Evolutionary conservation across 495 filamentous ascomycete genomes (phyloP).

Genomic region (Hypoxylon lienhwacheense): DNA sequence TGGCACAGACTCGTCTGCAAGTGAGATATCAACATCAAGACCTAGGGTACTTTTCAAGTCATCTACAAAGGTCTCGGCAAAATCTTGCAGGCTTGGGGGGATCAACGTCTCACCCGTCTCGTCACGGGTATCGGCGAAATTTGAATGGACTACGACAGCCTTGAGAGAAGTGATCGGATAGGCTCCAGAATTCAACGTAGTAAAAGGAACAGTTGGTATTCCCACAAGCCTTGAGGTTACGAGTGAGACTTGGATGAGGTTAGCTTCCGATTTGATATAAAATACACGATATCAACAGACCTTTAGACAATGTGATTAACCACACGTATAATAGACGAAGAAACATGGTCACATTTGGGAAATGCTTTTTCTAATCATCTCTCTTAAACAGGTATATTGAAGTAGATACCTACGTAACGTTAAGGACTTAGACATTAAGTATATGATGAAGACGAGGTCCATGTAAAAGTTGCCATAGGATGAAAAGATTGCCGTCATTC

Average conservation of each 20-base stretch:
- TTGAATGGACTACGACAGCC: slow-evolving; percentile 47
- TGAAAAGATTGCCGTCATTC: slow-evolving; percentile 11
- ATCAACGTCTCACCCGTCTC: slow-evolving; percentile 51
- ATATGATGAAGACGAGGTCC: neutral
- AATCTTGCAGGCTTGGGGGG: slow-evolving; percentile 48
- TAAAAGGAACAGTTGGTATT: slow-evolving; percentile 47
- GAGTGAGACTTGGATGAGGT: slow-evolving; percentile 6
- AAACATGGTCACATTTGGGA: slow-evolving; percentile 5
- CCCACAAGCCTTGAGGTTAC: slow-evolving; percentile 31
- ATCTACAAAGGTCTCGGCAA: slow-evolving; percentile 47
- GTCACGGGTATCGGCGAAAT: slow-evolving; percentile 43
- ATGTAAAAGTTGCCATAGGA: neutral
- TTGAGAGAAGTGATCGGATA: slow-evolving; percentile 41
- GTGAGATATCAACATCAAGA: slow-evolving; percentile 33
- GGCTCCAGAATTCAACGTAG: slow-evolving; percentile 26
- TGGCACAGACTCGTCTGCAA: slow-evolving; percentile 17
- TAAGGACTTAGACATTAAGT: too few relatives aligned
- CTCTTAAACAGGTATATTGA: slow-evolving; percentile 1
- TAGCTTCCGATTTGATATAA: slow-evolving; percentile 1
- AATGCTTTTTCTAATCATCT: neutral
- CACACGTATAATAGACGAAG: slow-evolving; percentile 3
- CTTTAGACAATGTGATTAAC: slow-evolving; percentile 12
- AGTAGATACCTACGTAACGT: neutral
- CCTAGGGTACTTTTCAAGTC: slow-evolving; percentile 42
- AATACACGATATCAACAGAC: slow-evolving; percentile 15